These are phyloP conservation scores for Malus hybrid DNA, from an alignment of 331 rosid genomes.

Conservation along the genomic window DNA sequence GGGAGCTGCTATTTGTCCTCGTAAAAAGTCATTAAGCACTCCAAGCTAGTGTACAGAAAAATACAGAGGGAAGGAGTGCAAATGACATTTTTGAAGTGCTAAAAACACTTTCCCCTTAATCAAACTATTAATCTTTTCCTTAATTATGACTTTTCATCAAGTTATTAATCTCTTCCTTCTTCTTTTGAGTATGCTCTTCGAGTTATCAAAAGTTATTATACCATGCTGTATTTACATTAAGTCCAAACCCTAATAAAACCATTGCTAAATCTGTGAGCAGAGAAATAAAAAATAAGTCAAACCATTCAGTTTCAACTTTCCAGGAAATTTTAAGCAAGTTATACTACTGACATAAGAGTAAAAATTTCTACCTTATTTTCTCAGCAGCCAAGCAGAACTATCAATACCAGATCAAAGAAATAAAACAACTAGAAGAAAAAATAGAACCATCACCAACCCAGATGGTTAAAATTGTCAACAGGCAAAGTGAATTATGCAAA, in stretches of 20 bases:
- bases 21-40: neutral
- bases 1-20: neutral
- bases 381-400: conserved; percentile 2
- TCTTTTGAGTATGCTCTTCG: neutral
- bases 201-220: neutral
- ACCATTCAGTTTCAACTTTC: neutral
- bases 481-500: neutral
- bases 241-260: neutral
- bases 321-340: neutral
- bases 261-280: neutral
- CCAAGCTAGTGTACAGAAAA: neutral
- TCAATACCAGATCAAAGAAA: neutral
- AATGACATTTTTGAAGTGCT: neutral
- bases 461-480: neutral
- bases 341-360: neutral
- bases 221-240: neutral
- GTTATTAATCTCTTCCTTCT: neutral
- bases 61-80: neutral
- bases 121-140: neutral
- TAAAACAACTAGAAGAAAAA: neutral
- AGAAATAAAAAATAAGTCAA: neutral
- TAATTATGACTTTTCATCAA: neutral
- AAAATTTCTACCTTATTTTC: neutral
- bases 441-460: neutral
- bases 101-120: neutral